Percentiles rank a stretch among this genome's conserved stretches.
These are phyloP conservation scores for Porpolomopsis calyptriformis DNA, from an alignment of 768 basidiomycete genomes.

Conservation along the genomic window DNA sequence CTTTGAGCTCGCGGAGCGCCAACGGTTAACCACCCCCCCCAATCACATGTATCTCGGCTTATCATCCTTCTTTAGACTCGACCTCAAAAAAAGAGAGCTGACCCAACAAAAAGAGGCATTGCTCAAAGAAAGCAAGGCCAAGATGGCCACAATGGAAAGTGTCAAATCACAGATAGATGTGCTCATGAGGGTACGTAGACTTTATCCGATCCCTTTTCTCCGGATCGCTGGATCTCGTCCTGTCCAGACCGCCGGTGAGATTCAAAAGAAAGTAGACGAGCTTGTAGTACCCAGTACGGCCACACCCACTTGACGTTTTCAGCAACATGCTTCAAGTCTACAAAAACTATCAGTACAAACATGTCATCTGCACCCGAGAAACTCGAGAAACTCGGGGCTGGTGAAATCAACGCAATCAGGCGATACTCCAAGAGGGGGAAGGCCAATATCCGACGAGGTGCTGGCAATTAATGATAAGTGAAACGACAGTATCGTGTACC, in stretches of 20 bases:
- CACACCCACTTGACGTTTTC: not conserved
- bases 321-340: not conserved
- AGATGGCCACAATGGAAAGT: slow-evolving; percentile 60
- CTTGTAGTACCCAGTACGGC: slow-evolving; percentile 39
- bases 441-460: not conserved
- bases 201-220: slow-evolving; percentile 1
- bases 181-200: slow-evolving; percentile 51
- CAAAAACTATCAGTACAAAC: not conserved
- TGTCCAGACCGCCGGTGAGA: slow-evolving; percentile 53
- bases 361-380: not conserved
- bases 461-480: not conserved
- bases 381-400: not conserved
- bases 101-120: slow-evolving; percentile 64
- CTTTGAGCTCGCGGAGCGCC: slow-evolving; percentile 81
- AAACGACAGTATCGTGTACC: too few relatives aligned
- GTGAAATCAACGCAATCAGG: not conserved
- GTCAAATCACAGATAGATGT: slow-evolving; percentile 71
- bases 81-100: slow-evolving; percentile 60
- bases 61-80: slow-evolving; percentile 40
- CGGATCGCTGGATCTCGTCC: slow-evolving; percentile 1
- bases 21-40: slow-evolving; percentile 44
- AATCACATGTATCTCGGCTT: slow-evolving; percentile 10
- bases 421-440: too few relatives aligned
- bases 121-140: slow-evolving; percentile 69
- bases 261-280: slow-evolving; percentile 67